Base-by-base conservation (phyloP, 768 basidiomycete species). In the Calocera cornea region DNA sequence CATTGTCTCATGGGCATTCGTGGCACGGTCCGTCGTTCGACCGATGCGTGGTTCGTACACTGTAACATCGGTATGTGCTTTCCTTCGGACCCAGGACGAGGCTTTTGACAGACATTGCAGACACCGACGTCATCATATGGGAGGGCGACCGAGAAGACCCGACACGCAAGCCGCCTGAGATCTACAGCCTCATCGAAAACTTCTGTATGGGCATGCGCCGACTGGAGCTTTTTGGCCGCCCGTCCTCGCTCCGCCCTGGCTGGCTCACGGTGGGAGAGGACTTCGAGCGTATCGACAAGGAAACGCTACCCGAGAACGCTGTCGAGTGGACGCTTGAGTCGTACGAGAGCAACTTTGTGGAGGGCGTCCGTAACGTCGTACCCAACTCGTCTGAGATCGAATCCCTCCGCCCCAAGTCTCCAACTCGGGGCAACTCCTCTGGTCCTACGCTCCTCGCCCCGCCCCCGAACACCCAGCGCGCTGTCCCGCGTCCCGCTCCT, bases 1-100 rank as follows among this genome's bases (percentile, higher is more conserved):
- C 95, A 98, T 73, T 97, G 95, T 76, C 78, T 98, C 64, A 97
- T 98, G 82, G 95, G 95, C 41, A 98, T 99, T 70, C 85, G 92
- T 63, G 97, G 97, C 16, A 98, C 97, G 1, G 95, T 99, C 14
- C 85, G 95, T 27, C 83, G 97, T 34, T 92, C 91, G 22, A 95
- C 90, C 1, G 97, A 99, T 75, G 88, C 87, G 68, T 91, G 92
- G 88, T 95, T 98, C 77, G 95, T 97, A 0, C 95, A 99, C 76
- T 97, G 95, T 74, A 99, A 99, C 77, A 89, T 99, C 71, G 92
- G 91, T 90, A 75, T 64, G 90, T 65, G 8, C 44, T 47, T 17
- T 19, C 7, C 44, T 24, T 19, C 5, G 5, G 5, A 47, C 8
- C 19, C 24, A 11, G 31, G 33, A 76, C 34, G 33, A n/a, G 2